These are phyloP conservation scores for Leccinum olivaceopallidum DNA, from an alignment of 768 basidiomycete genomes.

Conservation along the genomic window DNA sequence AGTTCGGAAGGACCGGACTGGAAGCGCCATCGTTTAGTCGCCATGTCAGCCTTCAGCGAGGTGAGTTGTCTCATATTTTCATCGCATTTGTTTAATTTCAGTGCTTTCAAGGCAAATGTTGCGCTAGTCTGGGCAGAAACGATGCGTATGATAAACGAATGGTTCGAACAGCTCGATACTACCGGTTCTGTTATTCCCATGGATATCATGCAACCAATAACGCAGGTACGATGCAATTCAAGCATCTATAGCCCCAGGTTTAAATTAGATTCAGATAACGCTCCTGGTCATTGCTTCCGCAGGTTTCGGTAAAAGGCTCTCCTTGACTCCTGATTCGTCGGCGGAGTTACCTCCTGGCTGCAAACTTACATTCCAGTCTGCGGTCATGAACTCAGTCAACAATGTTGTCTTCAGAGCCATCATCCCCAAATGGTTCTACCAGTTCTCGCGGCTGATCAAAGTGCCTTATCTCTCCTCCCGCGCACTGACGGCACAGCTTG, in stretches of 20 bases:
- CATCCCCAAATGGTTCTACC: conserved; percentile 37
- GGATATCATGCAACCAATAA: conserved; percentile 13
- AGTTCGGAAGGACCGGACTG: too few species aligned
- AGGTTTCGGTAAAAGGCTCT: conserved; percentile 40
- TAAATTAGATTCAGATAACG: conserved; percentile 25
- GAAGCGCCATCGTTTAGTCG: too few species aligned
- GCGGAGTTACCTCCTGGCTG: conserved; percentile 30
- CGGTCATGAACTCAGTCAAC: conserved; percentile 23
- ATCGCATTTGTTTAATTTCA: neutral
- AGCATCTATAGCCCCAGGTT: neutral
- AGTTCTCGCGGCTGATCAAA: conserved; percentile 21
- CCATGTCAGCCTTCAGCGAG: too few species aligned
- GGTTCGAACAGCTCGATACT: conserved; percentile 41
- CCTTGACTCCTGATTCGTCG: conserved; percentile 34
- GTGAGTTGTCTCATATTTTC: too few species aligned
- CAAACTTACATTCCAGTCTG: conserved; percentile 39
- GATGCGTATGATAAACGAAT: conserved; percentile 40
- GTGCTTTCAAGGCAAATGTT: conserved; percentile 39
- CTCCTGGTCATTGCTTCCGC: conserved; percentile 43
- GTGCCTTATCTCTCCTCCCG: conserved; percentile 40
- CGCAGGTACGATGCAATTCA: conserved; percentile 12
- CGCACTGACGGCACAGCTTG: neutral
- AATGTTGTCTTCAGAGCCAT: conserved; percentile 33
- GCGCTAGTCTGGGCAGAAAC: conserved; percentile 52
- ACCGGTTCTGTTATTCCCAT: conserved; percentile 22